Evolutionary conservation across 1,284 basidiomycete genomes (phyloP), one percentile per base, ranked within the genome.

Genomic region (Ceratobasidium sp.): DNA sequence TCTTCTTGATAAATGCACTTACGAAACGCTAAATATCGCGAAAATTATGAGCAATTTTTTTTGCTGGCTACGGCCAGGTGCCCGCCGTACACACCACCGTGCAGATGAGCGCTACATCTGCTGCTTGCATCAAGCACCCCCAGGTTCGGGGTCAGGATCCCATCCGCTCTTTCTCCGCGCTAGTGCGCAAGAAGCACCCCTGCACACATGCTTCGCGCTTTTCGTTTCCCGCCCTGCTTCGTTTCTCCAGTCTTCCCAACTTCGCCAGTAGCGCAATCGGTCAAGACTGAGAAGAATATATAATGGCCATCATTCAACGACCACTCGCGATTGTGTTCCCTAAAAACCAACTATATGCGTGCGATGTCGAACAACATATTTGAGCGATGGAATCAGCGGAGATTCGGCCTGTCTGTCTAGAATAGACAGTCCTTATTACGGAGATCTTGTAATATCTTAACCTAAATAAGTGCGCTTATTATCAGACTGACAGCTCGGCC

Each of bases 101-200:
- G n/a, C n/a, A n/a, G n/a, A n/a, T n/a, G n/a, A n/a, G n/a, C n/a
- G n/a, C n/a, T n/a, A n/a, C n/a, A n/a, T n/a, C n/a, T n/a, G n/a
- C n/a, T n/a, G n/a, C n/a, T n/a, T n/a, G 46, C 50, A 52, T 52
- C 50, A 52, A 52, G 1, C 50, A n/a, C 23, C 8, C 50, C 30
- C 50, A 52, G 50, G 50, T 52, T 52, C 16, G 52, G 43, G 43
- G 30, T 55, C 52, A 55, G 52, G 52, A 55, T 34, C 30, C n/a
- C 4, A 12, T 34, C 3, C 30, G 16, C 4, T n/a, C 30, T 55
- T 55, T 34, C 52, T 55, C 52, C 50, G 50, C 50, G 8, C 26
- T 45, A 28, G n/a, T 26, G 14, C 21, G 50, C 23, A 21, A 48
- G 46, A 48, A 48, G 46, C 46, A n/a, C 16, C 18, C 18, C 46